Evolutionary conservation across 805 yeast genomes (phyloP).

Genomic region (Hanseniaspora valbyensis): DNA sequence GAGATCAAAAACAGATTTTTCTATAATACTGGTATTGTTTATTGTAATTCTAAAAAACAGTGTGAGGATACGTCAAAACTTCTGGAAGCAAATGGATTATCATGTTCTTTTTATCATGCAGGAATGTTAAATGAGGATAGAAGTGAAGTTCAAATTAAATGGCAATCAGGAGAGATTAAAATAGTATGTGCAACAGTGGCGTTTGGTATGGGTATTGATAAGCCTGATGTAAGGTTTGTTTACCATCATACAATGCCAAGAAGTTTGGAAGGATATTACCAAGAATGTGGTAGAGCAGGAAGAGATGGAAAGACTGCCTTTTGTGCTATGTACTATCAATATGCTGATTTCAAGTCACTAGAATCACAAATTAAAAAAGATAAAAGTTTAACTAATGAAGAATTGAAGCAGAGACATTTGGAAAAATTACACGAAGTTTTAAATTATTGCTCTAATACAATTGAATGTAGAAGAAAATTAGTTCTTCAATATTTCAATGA

Average conservation of each 20-base stretch:
- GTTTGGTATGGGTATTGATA: constrained; percentile 98
- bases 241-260: constrained; percentile 81
- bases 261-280: constrained; percentile 90
- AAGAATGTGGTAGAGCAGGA: constrained; percentile 97
- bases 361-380: constrained; percentile 72
- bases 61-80: constrained; percentile 72
- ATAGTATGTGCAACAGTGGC: constrained; percentile 96
- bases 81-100: constrained; percentile 50
- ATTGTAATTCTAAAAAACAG: constrained; percentile 80
- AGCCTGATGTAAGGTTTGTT: constrained; percentile 87
- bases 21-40: constrained; percentile 72
- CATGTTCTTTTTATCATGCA: constrained; percentile 76
- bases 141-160: constrained; percentile 53
- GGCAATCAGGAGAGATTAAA: constrained; percentile 67
- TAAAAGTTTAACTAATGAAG: constrained; percentile 44
- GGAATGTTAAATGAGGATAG: constrained; percentile 82
- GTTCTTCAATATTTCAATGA: constrained; percentile 89
- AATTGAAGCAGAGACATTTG: constrained; percentile 63
- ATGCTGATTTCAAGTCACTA: constrained; percentile 65
- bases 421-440: constrained; percentile 70
- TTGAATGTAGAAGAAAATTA: constrained; percentile 83
- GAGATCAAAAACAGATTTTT: constrained; percentile 41
- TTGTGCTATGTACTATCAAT: constrained; percentile 72
- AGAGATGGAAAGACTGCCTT: constrained; percentile 79
- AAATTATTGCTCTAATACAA: constrained; percentile 80